Base-by-base conservation (phyloP, 2,329 filamentous ascomycete genomes). In the Fusarium sp. region DNA sequence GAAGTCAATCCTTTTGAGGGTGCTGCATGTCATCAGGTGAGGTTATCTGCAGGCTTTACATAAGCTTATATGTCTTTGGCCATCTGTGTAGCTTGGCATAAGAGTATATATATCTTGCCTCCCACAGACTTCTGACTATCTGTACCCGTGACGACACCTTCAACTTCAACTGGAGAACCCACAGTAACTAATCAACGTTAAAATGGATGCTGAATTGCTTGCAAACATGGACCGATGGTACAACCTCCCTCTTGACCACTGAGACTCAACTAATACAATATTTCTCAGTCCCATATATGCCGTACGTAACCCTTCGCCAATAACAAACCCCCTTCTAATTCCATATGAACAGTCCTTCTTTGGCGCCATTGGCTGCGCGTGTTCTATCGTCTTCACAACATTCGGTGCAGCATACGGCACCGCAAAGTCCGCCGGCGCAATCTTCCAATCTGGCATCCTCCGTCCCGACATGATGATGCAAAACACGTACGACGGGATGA, bases 361-460 rank as follows among this genome's bases (percentile, higher is more conserved):
- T 70, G 82, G 83, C 41, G 82, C 82, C 47, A 78, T 84, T 68
- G 83, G 83, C 57, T 83, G 82, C 72, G 75, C 79, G 35, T 79
- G 80, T 44, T 82, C 86, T 78, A 87, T 88, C 65, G 81, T 87
- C 77, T 85, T 88, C 80, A 85, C 85, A 74, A 86, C 85, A 77
- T 78, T 88, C 52, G 86, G 83, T 55, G 83, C 83, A 56, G 79
- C 83, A 54, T 85, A 85, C 71, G 83, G 83, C 55, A 84, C 83
- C 39, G 83, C 83, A 60, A 83, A 83, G 70, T 84, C 83, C 50
- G 73, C 81, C 50, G 79, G 80, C 39, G 83, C 83, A 60, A 85
- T 85, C 73, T 85, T 85, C 74, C 76, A 83, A 29, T 79, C 80
- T 31, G 83, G 83, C 61, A 78, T 86, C 75, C 76, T 84, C 59